These are phyloP conservation scores for Saturnispora ahearnii DNA, from an alignment of 805 yeast genomes.

Conservation along the genomic window DNA sequence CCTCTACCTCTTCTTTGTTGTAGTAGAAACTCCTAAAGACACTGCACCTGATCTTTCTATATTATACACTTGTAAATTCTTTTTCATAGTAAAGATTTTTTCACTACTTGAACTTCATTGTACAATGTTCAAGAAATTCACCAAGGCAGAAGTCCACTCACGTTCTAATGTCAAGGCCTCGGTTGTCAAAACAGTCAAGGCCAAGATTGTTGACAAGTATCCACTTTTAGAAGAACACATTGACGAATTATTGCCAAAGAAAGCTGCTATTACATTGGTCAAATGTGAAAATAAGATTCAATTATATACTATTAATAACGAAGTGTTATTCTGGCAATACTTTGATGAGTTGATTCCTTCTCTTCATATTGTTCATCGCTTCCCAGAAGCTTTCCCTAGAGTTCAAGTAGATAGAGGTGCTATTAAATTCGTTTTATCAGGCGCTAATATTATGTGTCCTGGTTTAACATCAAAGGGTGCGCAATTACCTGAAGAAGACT, in stretches of 20 bases:
- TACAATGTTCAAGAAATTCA: constrained; percentile 39
- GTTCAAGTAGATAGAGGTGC: constrained; percentile 96
- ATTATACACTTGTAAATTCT: neutral
- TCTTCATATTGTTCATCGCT: constrained; percentile 65
- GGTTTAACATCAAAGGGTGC: constrained; percentile 88
- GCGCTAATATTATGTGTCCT: constrained; percentile 96
- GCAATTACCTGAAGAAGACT: constrained; percentile 61
- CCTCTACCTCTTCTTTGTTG: neutral
- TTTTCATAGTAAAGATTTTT: neutral
- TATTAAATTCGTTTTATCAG: constrained; percentile 87
- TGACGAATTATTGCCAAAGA: constrained; percentile 81
- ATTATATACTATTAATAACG: constrained; percentile 61
- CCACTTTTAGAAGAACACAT: constrained; percentile 67
- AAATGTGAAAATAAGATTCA: constrained; percentile 89
- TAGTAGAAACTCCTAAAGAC: too few species aligned
- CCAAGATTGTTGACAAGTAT: constrained; percentile 64
- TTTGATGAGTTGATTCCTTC: constrained; percentile 75
- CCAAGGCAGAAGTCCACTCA: constrained; percentile 81
- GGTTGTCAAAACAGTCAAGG: constrained; percentile 80
- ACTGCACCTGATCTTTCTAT: neutral
- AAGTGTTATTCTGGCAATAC: constrained; percentile 71
- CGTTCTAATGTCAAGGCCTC: constrained; percentile 90
- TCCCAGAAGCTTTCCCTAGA: constrained; percentile 73
- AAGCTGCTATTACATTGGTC: constrained; percentile 66
- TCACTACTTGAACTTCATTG: neutral